A percentile compares a stretch with the other conserved stretches of the same genome.
Conservation (phyloP, 2,329 filamentous ascomycete genomes). For the Aspergillus sp. region DNA sequence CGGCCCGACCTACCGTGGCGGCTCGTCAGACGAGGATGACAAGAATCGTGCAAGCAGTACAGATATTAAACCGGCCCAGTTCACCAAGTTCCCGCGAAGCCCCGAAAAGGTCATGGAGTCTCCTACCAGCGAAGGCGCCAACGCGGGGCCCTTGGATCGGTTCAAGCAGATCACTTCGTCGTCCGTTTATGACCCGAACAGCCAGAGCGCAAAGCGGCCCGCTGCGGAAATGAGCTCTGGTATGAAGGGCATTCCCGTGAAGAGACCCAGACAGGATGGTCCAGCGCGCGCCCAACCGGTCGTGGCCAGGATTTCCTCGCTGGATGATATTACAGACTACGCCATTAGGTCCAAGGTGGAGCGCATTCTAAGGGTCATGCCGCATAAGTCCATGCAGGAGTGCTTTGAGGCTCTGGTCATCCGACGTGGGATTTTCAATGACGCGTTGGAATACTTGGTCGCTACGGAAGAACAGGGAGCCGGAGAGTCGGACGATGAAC, state of each 20-base stretch:
- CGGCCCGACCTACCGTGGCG: constrained; percentile 52
- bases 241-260: constrained; percentile 28
- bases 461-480: constrained; percentile 27
- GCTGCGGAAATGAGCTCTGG: constrained; percentile 39
- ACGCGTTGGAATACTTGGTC: constrained; percentile 44
- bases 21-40: constrained; percentile 53
- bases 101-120: constrained; percentile 37
- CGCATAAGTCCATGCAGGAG: constrained; percentile 38
- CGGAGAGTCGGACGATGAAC: constrained; percentile 34
- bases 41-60: constrained; percentile 36
- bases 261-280: constrained; percentile 33
- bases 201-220: constrained; percentile 31
- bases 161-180: constrained; percentile 40
- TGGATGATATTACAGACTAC: constrained; percentile 47
- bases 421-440: constrained; percentile 47
- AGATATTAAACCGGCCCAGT: constrained; percentile 54
- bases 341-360: constrained; percentile 44
- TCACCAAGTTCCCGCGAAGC: constrained; percentile 40
- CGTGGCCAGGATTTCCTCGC: constrained; percentile 29
- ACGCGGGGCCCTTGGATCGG: constrained; percentile 19
- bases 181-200: constrained; percentile 35
- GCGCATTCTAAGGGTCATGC: constrained; percentile 44
- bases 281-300: constrained; percentile 43
- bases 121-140: constrained; percentile 20
- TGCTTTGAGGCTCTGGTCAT: constrained; percentile 44